A percentile compares a stretch with the other conserved stretches of the same genome.
These are phyloP conservation scores for Verruconis gallopava DNA, from an alignment of 2,329 filamentous ascomycete species.

Conservation along the genomic window DNA sequence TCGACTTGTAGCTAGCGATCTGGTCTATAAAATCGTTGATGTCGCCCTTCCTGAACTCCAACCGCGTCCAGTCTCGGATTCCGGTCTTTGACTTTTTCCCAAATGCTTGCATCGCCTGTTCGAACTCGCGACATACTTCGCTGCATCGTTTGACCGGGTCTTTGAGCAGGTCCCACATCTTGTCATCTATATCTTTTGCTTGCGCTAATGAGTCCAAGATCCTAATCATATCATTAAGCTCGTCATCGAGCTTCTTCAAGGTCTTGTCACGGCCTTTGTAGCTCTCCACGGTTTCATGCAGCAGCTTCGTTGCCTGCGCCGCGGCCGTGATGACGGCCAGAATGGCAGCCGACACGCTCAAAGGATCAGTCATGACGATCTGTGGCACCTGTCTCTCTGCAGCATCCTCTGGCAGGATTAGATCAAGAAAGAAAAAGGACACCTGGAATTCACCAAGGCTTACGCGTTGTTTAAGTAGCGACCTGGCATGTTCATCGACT, in stretches of 20 bases:
- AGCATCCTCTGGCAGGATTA: no score
- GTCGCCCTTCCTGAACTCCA: neutral
- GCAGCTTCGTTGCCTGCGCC: neutral
- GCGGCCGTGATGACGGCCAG: neutral
- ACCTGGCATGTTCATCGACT: no score
- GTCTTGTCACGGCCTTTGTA: neutral
- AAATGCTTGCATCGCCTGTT: neutral
- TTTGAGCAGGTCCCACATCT: neutral
- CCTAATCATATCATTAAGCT: neutral
- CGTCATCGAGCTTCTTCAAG: neutral
- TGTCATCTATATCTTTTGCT: neutral
- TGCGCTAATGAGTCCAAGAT: neutral
- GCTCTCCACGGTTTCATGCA: neutral
- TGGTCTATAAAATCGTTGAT: neutral
- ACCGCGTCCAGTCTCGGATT: neutral
- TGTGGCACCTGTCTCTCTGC: no score
- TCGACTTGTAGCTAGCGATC: neutral
- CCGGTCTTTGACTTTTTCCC: neutral
- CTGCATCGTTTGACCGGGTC: neutral
- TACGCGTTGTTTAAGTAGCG: no score
- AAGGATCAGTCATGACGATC: no score
- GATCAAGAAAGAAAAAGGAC: no score
- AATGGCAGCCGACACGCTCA: no score
- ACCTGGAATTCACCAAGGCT: no score
- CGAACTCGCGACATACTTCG: neutral